Evolutionary conservation across 106 monocot species (phyloP).

Genomic region (Phalaenopsis equestris): DNA sequence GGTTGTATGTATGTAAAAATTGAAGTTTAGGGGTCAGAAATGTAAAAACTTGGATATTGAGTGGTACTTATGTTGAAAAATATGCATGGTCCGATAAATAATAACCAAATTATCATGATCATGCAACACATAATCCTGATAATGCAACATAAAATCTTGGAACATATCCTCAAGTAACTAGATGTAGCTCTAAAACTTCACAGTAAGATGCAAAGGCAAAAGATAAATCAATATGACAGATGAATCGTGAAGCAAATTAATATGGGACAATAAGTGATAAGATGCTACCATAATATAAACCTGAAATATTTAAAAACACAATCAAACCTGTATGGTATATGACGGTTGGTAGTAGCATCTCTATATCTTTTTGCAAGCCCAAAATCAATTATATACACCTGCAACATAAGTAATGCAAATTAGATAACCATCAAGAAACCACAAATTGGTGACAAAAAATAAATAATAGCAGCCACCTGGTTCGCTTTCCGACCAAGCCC

Average conservation of each 20-base stretch:
- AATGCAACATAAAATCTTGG: background rate
- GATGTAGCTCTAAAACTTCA: background rate
- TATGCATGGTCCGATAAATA: background rate
- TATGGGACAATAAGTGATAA: background rate
- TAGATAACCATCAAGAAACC: background rate
- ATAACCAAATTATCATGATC: background rate
- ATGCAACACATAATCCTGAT: background rate
- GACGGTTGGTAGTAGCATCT: slow-evolving; percentile 52
- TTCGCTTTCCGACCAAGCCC: slow-evolving; percentile 97
- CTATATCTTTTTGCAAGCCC: slow-evolving; percentile 97
- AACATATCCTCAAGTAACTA: background rate
- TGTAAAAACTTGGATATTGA: background rate
- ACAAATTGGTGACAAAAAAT: background rate
- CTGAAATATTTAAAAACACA: background rate
- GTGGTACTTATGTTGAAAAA: background rate
- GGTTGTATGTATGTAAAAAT: too few relatives aligned
- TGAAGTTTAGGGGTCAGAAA: background rate
- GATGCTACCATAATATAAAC: background rate
- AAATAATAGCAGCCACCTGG: slow-evolving; percentile 39
- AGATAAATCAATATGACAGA: background rate
- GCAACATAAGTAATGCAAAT: background rate
- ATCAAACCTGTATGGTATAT: slow-evolving; percentile 78
- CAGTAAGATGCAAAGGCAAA: background rate
- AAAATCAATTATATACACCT: slow-evolving; percentile 98
- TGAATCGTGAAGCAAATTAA: background rate